Conservation (phyloP, 2,329 filamentous ascomycete genomes). For the Atkinsonella texensis region DNA sequence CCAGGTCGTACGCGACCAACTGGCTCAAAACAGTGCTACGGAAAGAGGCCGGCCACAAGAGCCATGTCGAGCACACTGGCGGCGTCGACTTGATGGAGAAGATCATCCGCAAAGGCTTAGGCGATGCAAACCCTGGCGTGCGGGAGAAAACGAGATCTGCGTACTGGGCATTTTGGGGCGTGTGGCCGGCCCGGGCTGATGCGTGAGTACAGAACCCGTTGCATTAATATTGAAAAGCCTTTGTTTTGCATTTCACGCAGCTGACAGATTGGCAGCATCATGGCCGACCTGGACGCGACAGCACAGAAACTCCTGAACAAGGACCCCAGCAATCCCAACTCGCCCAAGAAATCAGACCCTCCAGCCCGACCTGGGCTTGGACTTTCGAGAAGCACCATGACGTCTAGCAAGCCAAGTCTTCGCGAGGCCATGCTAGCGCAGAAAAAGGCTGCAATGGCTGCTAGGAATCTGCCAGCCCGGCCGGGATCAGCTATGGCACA, state of each 20-base stretch:
- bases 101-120: conserved; percentile 77
- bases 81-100: conserved; percentile 78
- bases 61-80: conserved; percentile 70
- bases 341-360: conserved; percentile 38
- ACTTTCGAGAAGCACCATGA: conserved; percentile 50
- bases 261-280: conserved; percentile 44
- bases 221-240: too few relatives aligned
- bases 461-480: conserved; percentile 38
- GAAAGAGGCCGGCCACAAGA: conserved; percentile 68
- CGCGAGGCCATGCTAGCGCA: conserved; percentile 78
- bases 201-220: conserved; percentile 38
- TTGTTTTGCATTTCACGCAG: neutral
- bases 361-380: conserved; percentile 44
- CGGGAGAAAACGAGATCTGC: conserved; percentile 74
- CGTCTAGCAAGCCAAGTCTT: conserved; percentile 50
- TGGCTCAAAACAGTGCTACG: conserved; percentile 79
- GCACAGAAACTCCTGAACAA: conserved; percentile 72
- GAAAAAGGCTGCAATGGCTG: conserved; percentile 48
- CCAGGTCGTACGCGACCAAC: conserved; percentile 62
- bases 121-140: conserved; percentile 80
- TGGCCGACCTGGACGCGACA: conserved; percentile 64
- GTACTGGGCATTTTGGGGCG: conserved; percentile 70
- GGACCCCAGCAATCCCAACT: conserved; percentile 71
- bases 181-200: conserved; percentile 71
- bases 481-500: conserved; percentile 54